Evolutionary conservation across 208 protist genomes (phyloP), one percentile per base, ranked within the genome.

Genomic region (Crithidia expoeki): DNA sequence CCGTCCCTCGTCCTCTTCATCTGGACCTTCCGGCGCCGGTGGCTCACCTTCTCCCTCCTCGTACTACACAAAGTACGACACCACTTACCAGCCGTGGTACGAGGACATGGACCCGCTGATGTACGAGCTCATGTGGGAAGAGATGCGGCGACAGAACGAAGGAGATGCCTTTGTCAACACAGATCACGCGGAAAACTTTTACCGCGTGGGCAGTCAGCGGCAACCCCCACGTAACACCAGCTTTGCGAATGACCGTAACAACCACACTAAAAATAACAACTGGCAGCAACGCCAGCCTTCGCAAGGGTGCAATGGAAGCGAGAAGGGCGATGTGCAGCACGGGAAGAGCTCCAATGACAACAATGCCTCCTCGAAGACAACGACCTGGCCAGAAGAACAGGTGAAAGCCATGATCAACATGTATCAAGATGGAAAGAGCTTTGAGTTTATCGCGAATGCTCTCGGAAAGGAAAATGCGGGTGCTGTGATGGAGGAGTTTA

Each of bases 111-210:
- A 93, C 46, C 88, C 89, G 5, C 76, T 92, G 27, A 78, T 96
- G 67, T 96, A 96, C 72, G 92, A 96, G 59, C 88, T 94, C 75
- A 93, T 96, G 87, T 94, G 92, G 89, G 89, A 94, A 32, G 89
- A 96, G 79, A 94, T 96, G 89, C 80, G 85, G 16, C 82, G 85
- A 1, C 91, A 93, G 61, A 84, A 83, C 30, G 87, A 88, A 12
- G 77, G 75, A 44, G 82, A 83, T 25, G 51, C 40, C 6, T 84
- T 83, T 56, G 49, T 30, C n/a, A 47, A 52, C n/a, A 60, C 64
- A 16, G 61, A 47, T 57, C 44, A 69, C 53, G 17, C 46, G 27
- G 79, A 83, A 19, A 76, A 30, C 14, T 75, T 74, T 36, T 34
- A 74, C 57, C 62, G 50, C n/a, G 28, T 55, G 33, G 51, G 33